These are phyloP conservation scores for Colletotrichum ledebouriae DNA, from an alignment of 2,329 filamentous ascomycete species.

Conservation along the genomic window DNA sequence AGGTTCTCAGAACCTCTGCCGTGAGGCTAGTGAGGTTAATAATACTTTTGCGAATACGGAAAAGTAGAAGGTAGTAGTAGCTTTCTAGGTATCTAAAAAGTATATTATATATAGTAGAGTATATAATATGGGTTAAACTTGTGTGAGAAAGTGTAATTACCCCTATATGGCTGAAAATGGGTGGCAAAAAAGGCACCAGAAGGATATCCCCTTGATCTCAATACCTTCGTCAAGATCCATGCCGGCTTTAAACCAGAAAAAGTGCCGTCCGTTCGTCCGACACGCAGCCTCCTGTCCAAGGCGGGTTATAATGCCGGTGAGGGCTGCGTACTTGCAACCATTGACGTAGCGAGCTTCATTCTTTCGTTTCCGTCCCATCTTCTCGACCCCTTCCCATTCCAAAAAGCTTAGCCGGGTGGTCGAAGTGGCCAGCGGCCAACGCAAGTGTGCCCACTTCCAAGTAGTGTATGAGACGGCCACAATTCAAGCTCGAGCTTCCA, in stretches of 20 bases:
- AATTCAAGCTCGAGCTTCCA: conserved; percentile 17
- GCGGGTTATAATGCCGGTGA: not conserved
- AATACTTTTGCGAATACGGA: too few relatives aligned
- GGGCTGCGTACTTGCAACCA: not conserved
- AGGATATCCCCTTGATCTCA: conserved; percentile 23
- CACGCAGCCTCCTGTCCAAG: conserved; percentile 12
- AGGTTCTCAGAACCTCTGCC: too few relatives aligned
- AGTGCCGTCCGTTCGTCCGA: conserved; percentile 35
- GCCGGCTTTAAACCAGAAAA: not conserved
- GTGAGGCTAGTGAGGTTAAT: too few relatives aligned
- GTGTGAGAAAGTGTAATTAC: too few relatives aligned
- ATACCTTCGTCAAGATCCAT: not conserved
- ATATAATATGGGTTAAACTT: too few relatives aligned
- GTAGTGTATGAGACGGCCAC: not conserved
- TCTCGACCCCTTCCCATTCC: not conserved
- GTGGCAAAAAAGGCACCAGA: too few relatives aligned
- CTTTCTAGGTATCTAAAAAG: too few relatives aligned
- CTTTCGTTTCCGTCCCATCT: not conserved
- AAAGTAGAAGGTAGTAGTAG: too few relatives aligned
- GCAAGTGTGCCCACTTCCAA: not conserved
- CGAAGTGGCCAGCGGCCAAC: not conserved
- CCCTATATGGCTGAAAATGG: too few relatives aligned
- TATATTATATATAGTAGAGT: not conserved
- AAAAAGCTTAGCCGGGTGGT: conserved; percentile 19
- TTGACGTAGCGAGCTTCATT: conserved; percentile 4